A percentile compares a stretch with the other conserved stretches of the same genome.
These are phyloP conservation scores for Pythium angustatum DNA, from an alignment of 352 stramenopile species.

Conservation along the genomic window DNA sequence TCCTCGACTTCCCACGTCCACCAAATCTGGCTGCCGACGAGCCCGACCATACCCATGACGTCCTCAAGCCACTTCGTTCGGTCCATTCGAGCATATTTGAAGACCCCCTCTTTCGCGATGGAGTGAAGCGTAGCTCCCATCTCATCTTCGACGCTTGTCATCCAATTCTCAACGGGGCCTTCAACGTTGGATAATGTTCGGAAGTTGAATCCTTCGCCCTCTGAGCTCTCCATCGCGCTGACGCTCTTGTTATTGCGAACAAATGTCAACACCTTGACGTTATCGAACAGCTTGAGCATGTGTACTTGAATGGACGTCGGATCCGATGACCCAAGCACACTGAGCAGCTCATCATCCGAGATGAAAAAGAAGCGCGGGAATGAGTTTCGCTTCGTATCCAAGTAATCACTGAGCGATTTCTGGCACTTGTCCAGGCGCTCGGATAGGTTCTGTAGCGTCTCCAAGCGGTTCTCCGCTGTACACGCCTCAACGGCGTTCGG, in stretches of 20 bases:
- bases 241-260: constrained; percentile 89
- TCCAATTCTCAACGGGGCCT: constrained; percentile 92
- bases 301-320: constrained; percentile 93
- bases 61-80: constrained; percentile 88
- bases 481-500: constrained; percentile 90
- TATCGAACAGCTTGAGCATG: constrained; percentile 96
- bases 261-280: constrained; percentile 92
- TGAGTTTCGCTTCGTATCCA: constrained; percentile 90
- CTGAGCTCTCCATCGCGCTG: constrained; percentile 88
- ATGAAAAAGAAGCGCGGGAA: constrained; percentile 96
- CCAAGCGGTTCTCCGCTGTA: constrained; percentile 85
- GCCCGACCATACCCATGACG: constrained; percentile 90
- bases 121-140: constrained; percentile 86
- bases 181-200: constrained; percentile 79
- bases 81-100: constrained; percentile 88
- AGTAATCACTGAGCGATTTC: constrained; percentile 89
- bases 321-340: constrained; percentile 90
- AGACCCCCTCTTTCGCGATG: constrained; percentile 94
- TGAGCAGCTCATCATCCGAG: constrained; percentile 92
- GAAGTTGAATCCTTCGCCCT: constrained; percentile 90
- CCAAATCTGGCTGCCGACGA: constrained; percentile 93
- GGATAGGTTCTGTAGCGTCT: constrained; percentile 86
- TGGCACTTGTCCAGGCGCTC: constrained; percentile 91
- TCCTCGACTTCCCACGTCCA: constrained; percentile 96
- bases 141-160: constrained; percentile 91